phyloP scores from a whole-genome alignment of 441 rosid species.

The Adansonia madagascariensis region DNA sequence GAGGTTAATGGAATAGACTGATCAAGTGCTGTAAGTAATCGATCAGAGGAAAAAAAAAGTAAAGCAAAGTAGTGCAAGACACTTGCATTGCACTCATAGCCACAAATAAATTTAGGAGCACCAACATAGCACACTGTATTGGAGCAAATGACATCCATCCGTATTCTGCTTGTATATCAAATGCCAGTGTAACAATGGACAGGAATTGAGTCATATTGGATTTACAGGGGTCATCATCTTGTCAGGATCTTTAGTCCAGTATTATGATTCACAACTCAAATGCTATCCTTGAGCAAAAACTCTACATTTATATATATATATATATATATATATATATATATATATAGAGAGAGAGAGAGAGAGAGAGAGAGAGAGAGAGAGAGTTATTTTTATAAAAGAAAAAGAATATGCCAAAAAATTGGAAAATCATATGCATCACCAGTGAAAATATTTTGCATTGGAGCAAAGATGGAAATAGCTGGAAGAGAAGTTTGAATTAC shows the following conservation, averaged over 20 bases:
- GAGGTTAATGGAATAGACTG: neutral
- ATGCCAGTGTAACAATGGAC: neutral
- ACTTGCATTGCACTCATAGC: neutral
- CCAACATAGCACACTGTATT: neutral
- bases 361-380: too few species aligned
- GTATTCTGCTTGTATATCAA: neutral
- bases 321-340: neutral
- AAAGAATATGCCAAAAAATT: neutral
- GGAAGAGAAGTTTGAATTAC: neutral
- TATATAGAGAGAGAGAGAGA: neutral
- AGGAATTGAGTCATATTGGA: neutral
- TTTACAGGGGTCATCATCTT: neutral
- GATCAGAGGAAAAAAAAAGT: neutral
- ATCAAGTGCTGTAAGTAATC: neutral
- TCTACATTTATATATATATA: neutral
- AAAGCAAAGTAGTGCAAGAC: neutral
- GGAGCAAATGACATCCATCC: neutral
- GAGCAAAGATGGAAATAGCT: slow-evolving; percentile 3
- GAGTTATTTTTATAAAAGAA: neutral
- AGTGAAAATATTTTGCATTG: slow-evolving; percentile 3
- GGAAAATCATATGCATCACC: neutral
- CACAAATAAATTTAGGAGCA: neutral
- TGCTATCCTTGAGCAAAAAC: neutral
- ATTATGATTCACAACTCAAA: neutral
- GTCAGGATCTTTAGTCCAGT: neutral